Evolutionary conservation across 495 filamentous ascomycete species (phyloP).

Genomic region (Hyaloscypha finlandica): DNA sequence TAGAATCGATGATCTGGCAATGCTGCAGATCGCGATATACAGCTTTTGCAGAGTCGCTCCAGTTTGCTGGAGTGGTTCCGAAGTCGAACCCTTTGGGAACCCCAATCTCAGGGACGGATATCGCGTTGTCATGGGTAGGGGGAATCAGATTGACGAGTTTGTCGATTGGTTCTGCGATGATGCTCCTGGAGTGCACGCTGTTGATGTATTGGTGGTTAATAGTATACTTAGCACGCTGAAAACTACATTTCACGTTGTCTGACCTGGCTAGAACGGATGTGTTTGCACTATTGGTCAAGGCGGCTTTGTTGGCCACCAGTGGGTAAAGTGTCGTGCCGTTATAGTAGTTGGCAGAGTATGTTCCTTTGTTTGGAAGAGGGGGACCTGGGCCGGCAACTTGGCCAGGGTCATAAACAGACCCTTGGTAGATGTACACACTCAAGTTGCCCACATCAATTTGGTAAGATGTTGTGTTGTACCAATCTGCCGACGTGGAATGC

Average conservation of each 20-base stretch:
- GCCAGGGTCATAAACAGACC: slow-evolving; percentile 5
- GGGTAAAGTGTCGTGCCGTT: slow-evolving; percentile 20
- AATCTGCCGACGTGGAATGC: slow-evolving; percentile 15
- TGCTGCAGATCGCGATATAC: slow-evolving; percentile 17
- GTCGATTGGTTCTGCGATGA: slow-evolving; percentile 23
- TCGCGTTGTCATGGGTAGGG: slow-evolving; percentile 6
- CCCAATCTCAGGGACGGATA: slow-evolving; percentile 18
- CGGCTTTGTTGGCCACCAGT: not conserved
- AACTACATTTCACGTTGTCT: slow-evolving; percentile 13
- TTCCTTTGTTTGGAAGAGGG: slow-evolving; percentile 14
- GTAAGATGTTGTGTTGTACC: not conserved
- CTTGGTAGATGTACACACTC: slow-evolving; percentile 6
- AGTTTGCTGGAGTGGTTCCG: slow-evolving; percentile 23
- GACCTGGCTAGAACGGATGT: not conserved
- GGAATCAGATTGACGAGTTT: slow-evolving; percentile 15
- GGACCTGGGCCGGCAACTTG: not conserved
- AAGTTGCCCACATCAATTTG: not conserved
- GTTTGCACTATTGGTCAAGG: not conserved
- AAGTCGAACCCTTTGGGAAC: not conserved
- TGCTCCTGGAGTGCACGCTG: slow-evolving; percentile 18
- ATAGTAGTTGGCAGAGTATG: slow-evolving; percentile 11
- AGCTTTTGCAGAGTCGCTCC: slow-evolving; percentile 2
- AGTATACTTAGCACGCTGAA: slow-evolving; percentile 16
- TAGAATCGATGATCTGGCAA: slow-evolving; percentile 14
- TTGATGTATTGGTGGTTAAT: slow-evolving; percentile 19